These are phyloP conservation scores for Ogataea glucozyma DNA, from an alignment of 805 yeast genomes.

Conservation along the genomic window DNA sequence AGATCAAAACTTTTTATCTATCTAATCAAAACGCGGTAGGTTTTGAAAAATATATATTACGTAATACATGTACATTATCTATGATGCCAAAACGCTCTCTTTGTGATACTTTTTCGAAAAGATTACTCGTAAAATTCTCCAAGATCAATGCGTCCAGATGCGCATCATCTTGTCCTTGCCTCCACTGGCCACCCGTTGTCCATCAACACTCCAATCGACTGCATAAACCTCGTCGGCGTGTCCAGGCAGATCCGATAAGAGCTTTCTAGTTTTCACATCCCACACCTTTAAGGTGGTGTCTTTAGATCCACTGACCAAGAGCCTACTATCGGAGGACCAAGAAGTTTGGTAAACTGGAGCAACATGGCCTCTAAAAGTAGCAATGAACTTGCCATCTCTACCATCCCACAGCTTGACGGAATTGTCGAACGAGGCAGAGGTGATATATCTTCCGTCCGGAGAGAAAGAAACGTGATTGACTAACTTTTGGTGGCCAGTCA, in stretches of 20 bases:
- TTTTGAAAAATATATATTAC: too few relatives aligned
- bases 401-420: conserved; percentile 97
- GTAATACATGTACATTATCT: not conserved
- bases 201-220: conserved; percentile 98
- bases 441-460: conserved; percentile 90
- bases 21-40: not conserved
- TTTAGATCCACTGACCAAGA: conserved; percentile 90
- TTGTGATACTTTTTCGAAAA: not conserved
- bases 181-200: conserved; percentile 91
- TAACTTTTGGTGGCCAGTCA: conserved; percentile 97
- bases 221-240: conserved; percentile 95
- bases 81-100: not conserved
- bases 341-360: conserved; percentile 97
- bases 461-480: conserved; percentile 95
- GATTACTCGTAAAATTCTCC: not conserved
- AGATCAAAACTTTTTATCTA: too few relatives aligned
- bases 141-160: conserved; percentile 76
- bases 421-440: conserved; percentile 93
- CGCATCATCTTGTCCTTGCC: conserved; percentile 95
- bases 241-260: conserved; percentile 90
- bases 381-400: conserved; percentile 80
- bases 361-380: conserved; percentile 94
- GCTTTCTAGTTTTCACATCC: conserved; percentile 86
- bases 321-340: conserved; percentile 94
- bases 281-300: conserved; percentile 96